Evolutionary conservation across 1,139 yeast genomes (phyloP).

Genomic region (Protomyces macrosporus): DNA sequence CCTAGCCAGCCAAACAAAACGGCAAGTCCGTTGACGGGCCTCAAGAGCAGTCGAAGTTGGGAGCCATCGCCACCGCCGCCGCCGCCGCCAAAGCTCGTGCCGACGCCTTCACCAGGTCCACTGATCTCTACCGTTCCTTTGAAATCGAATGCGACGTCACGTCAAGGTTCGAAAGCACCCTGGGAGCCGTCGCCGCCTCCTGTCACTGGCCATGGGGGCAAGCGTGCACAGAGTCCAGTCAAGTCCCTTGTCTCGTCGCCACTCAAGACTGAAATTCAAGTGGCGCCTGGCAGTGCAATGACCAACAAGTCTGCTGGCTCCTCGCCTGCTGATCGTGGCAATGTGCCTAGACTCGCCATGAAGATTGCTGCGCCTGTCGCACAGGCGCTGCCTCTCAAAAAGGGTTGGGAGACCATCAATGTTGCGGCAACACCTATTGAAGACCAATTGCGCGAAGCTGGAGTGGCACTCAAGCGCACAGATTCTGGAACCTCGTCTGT

Average conservation of each 20-base stretch:
- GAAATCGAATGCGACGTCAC: background rate
- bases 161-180: background rate
- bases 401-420: background rate
- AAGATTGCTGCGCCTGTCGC: background rate
- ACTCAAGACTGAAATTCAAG: background rate
- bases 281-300: background rate
- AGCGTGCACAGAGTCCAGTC: slow-evolving; percentile 7
- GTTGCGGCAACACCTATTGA: background rate
- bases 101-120: slow-evolving; percentile 12
- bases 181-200: slow-evolving; percentile 27
- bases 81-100: background rate
- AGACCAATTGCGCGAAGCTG: background rate
- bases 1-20: background rate
- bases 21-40: background rate
- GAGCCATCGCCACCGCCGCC: slow-evolving; percentile 25
- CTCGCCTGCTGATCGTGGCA: background rate
- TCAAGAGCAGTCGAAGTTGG: slow-evolving; percentile 20
- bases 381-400: background rate
- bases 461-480: background rate
- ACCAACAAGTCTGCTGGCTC: background rate
- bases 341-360: background rate
- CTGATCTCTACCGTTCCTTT: background rate
- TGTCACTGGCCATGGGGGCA: background rate
- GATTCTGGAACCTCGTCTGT: background rate
- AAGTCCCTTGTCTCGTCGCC: background rate